Evolutionary conservation across 176 grass and related monocot genomes (phyloP), one percentile per base, ranked within the genome.

Genomic region (Juncus effusus): DNA sequence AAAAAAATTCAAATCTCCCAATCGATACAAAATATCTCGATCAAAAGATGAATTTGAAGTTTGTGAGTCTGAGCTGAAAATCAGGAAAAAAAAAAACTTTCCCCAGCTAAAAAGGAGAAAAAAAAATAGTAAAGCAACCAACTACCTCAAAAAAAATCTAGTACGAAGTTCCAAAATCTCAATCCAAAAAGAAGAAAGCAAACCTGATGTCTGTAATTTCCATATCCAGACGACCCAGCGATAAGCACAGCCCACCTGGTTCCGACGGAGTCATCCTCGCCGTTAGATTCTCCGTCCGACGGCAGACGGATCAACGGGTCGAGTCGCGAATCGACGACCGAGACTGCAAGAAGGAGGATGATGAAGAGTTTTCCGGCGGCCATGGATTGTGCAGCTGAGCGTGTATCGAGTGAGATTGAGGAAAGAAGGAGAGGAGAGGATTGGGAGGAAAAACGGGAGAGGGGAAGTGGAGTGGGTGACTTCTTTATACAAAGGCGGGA

Each of bases 191-290:
- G 8, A 61, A 36, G 4, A 7, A 40, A 9, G 40, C 10, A n/a
- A 7, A 85, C 94, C 88, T 97, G 94, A 64, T 97, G 94, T 12
- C 94, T 85, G 68, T 97, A 97, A 78, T 97, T 92, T 74, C 80
- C 84, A 74, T 86, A 97, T 44, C 88, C 93, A 54, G 57, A 77
- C 38, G 93, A 97, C 45, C 88, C 88, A 51, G 93, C 88, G 75
- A 97, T 40, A 82, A 97, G 88, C 67, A 97, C 88, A 11, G 88
- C 94, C 94, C 94, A 97, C 57, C 76, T 81, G 4, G 85, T 89
- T 12, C 88, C 88, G 44, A 78, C 63, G 41, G 67, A 52, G 77
- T 76, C 80, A 38, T 60, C 74, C 13, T 19, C 40, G 10, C 13
- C 59, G 45, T 10, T n/a, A 5, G 11, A 73, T 14, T 42, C 63